A percentile compares a stretch with the other conserved stretches of the same genome.
phyloP scores from a whole-genome alignment of 2,329 filamentous ascomycete species.

The Sporothrix variecibatus region DNA sequence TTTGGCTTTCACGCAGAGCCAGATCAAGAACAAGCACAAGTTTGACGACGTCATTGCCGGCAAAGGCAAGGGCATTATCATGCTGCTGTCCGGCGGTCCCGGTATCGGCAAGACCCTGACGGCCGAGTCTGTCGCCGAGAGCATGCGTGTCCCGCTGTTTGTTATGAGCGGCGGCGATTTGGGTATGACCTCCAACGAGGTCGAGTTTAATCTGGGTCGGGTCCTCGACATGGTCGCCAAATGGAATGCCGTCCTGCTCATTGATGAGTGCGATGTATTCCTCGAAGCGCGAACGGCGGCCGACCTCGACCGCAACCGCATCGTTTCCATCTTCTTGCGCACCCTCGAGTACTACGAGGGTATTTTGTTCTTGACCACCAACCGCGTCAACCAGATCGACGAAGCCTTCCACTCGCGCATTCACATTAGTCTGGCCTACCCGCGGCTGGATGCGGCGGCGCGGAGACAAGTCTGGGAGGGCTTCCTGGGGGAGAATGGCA shows the following conservation, averaged over 20 bases:
- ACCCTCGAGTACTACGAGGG: constrained; percentile 52
- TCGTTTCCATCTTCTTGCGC: constrained; percentile 45
- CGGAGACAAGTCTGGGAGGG: constrained; percentile 34
- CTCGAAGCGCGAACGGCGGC: constrained; percentile 32
- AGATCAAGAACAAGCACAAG: constrained; percentile 36
- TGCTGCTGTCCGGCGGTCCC: constrained; percentile 50
- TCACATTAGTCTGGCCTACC: constrained; percentile 52
- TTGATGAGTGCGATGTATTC: constrained; percentile 65
- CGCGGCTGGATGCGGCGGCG: constrained; percentile 29
- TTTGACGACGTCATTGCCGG: constrained; percentile 31
- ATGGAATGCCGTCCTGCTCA: constrained; percentile 71
- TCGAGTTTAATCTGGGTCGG: constrained; percentile 66
- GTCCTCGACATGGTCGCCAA: constrained; percentile 72
- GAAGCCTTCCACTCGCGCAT: constrained; percentile 51
- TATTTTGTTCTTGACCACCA: constrained; percentile 53
- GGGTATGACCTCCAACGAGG: constrained; percentile 63
- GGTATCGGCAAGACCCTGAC: constrained; percentile 55
- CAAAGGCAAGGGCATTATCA: constrained; percentile 39
- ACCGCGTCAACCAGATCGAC: constrained; percentile 49
- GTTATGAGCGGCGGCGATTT: constrained; percentile 66
- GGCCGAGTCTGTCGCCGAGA: constrained; percentile 53
- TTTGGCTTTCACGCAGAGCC: constrained; percentile 36
- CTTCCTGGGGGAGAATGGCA: constrained; percentile 13
- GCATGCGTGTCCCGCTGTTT: constrained; percentile 52
- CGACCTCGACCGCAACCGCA: constrained; percentile 44